Percentiles rank a stretch among this genome's conserved stretches.
Conservation (phyloP, 345 rosid species). For the Salix viminalis region DNA sequence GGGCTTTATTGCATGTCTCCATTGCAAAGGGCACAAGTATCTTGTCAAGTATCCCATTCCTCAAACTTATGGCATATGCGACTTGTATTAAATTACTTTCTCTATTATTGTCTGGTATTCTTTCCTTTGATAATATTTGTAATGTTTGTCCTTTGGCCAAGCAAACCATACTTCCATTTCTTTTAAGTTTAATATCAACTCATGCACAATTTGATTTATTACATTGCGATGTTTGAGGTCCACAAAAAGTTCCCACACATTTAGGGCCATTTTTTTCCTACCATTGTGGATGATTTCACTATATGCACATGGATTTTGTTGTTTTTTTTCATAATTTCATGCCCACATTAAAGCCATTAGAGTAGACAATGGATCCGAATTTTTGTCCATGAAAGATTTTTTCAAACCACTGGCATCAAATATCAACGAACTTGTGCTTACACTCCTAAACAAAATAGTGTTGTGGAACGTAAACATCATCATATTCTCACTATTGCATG, state of each 20-base stretch:
- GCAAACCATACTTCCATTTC: background rate
- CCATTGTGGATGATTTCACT: background rate
- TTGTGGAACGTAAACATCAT: background rate
- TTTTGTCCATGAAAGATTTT: background rate
- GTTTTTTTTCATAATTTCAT: background rate
- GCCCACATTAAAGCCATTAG: background rate
- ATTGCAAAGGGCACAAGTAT: accelerated
- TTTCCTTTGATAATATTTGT: background rate
- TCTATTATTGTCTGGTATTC: background rate
- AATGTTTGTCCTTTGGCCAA: background rate
- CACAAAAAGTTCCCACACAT: background rate
- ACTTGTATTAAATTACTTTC: background rate
- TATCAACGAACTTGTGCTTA: background rate
- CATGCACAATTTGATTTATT: background rate
- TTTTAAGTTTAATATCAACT: background rate
- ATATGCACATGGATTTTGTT: background rate
- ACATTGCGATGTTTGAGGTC: background rate
- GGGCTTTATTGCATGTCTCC: background rate
- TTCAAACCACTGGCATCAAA: background rate
- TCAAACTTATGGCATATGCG: background rate
- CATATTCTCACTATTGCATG: background rate
- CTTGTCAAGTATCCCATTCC: background rate
- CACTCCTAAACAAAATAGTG: background rate
- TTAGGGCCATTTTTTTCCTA: background rate
- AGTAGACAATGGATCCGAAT: background rate